Evolutionary conservation across 177 flowering plant species (phyloP), one percentile per base, ranked within the genome.

Genomic region (Telopea speciosissima): DNA sequence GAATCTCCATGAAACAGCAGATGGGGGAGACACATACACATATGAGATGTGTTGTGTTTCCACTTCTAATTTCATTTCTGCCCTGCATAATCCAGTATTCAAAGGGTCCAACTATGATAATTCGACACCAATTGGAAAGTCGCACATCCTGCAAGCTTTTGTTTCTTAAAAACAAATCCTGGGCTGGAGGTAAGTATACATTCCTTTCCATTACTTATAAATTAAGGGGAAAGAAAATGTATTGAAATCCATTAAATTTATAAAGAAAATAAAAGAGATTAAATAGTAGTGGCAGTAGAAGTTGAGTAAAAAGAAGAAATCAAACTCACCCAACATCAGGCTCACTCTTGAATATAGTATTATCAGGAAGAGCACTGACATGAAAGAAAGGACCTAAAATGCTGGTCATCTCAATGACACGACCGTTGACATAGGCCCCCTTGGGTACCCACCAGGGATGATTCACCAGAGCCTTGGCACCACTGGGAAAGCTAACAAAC

Each of bases 251-350:
- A 8, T 36, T 36, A 54, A 67, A 2, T 2, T 31, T 2, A 5
- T 2, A n/a, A 3, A 3, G 8, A 19, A 19, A 8, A 49, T 0
- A 49, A 19, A 49, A 49, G 8, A 49, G 28, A 31, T n/a, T n/a
- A 28, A 58, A 28, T 36, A 36, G 9, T 36, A 36, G 40, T 36
- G 9, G 7, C 1, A 36, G 40, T 36, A 36, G n/a, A n/a, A n/a
- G 0, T 28, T 63, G 28, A 22, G 21, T 45, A 73, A 54, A 13
- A 31, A 62, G 62, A 33, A 5, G 22, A 22, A 56, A 70, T 7
- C 1, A 9, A 69, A 79, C 97, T 89, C 75, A 93, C 99, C 99
- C 99, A 64, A 95, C 96, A 82, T 95, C 97, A 28, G 99, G 99
- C 75, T 84, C 87, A 72, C 92, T 85, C 85, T 84, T 86, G 83